A percentile compares a stretch with the other conserved stretches of the same genome.
These are phyloP conservation scores for Sugiyamaella valdiviana DNA, from an alignment of 805 yeast species.

Conservation along the genomic window DNA sequence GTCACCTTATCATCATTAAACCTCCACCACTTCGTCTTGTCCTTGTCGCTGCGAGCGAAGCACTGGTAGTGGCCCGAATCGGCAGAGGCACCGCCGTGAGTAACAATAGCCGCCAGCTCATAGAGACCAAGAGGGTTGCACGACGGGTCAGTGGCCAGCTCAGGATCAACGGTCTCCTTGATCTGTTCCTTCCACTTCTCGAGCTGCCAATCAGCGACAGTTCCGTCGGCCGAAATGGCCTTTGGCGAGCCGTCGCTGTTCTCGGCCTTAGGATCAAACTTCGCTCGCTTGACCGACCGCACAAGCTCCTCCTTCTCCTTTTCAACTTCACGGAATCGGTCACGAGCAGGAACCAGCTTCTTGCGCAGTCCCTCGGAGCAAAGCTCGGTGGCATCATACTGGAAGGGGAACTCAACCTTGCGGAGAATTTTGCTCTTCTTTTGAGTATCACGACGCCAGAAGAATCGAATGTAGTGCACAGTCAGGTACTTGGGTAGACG, in stretches of 20 bases:
- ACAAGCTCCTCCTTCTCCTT: constrained; percentile 66
- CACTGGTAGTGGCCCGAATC: constrained; percentile 97
- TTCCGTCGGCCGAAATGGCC: constrained; percentile 29
- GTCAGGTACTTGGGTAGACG: constrained; percentile 82
- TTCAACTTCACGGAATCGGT: constrained; percentile 66
- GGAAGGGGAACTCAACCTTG: constrained; percentile 87
- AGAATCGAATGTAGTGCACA: constrained; percentile 89
- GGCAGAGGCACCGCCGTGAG: constrained; percentile 93
- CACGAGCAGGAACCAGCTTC: constrained; percentile 66
- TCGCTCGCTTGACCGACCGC: constrained; percentile 64
- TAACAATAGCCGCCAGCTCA: constrained; percentile 72
- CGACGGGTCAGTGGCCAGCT: constrained; percentile 40
- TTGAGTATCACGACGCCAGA: constrained; percentile 88
- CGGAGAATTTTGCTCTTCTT: constrained; percentile 91
- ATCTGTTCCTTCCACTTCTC: constrained; percentile 26
- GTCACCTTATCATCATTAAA: constrained; percentile 90
- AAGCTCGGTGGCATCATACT: constrained; percentile 74
- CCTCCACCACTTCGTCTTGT: constrained; percentile 82
- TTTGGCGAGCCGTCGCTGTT: constrained; percentile 33
- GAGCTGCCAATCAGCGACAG: constrained; percentile 18
- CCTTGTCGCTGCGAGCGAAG: constrained; percentile 60
- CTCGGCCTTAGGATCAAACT: constrained; percentile 31
- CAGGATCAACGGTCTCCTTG: constrained; percentile 36
- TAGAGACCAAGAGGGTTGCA: constrained; percentile 86
- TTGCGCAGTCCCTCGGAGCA: constrained; percentile 69